Evolutionary conservation across 192 early-diverging fungal species (phyloP).

Genomic region (Spinellus fusiger): DNA sequence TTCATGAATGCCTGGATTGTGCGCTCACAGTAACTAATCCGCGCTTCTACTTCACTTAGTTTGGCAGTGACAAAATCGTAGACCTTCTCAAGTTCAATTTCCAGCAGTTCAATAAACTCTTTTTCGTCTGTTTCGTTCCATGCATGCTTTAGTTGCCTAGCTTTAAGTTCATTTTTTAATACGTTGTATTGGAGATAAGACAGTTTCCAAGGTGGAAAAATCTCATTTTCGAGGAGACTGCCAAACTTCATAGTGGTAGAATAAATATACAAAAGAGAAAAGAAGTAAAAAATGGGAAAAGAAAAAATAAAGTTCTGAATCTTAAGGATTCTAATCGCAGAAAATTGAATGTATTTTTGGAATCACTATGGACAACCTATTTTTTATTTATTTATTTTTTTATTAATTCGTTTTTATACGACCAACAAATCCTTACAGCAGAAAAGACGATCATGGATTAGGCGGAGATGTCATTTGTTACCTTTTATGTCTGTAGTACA

Average conservation of each 20-base stretch:
- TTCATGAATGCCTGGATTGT: constrained; percentile 42
- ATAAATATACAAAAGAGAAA: background rate
- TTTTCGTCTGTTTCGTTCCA: constrained; percentile 69
- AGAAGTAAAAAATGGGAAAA: background rate
- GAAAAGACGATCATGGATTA: too few relatives aligned
- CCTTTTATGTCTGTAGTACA: too few relatives aligned
- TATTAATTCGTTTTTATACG: background rate
- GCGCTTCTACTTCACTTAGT: constrained; percentile 68
- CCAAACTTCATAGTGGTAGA: constrained; percentile 78
- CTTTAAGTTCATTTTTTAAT: constrained; percentile 81
- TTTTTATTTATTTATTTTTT: background rate
- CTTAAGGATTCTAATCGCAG: background rate
- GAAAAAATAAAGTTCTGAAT: background rate
- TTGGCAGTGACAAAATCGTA: constrained; percentile 70
- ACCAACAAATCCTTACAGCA: background rate
- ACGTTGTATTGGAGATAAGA: constrained; percentile 79
- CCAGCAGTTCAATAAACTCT: constrained; percentile 73
- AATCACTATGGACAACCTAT: background rate
- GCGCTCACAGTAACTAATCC: constrained; percentile 64
- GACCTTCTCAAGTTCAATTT: constrained; percentile 86
- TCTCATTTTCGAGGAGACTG: constrained; percentile 58
- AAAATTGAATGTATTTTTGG: background rate
- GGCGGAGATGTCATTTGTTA: too few relatives aligned
- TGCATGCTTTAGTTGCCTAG: constrained; percentile 42
- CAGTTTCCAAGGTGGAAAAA: constrained; percentile 74